Evolutionary conservation across 169 alveolate genomes (phyloP).

Genomic region (Perkinsus olseni): DNA sequence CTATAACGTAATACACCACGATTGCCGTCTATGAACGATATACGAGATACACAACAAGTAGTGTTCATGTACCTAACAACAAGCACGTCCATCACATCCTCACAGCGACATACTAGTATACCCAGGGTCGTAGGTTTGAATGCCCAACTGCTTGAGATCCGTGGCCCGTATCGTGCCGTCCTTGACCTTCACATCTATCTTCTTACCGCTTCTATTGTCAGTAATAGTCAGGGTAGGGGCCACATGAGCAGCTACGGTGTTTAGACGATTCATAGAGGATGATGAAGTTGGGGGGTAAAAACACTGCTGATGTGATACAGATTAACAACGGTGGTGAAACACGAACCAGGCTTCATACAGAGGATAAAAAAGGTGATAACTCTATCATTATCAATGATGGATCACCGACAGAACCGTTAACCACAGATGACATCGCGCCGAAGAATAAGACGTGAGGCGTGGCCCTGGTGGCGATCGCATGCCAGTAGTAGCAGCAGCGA

Average conservation of each 20-base stretch:
- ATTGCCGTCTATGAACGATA: constrained; percentile 71
- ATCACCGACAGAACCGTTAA: too few relatives aligned
- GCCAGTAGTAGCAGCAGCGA: too few relatives aligned
- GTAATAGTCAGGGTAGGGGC: constrained; percentile 13
- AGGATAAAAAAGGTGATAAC: neutral
- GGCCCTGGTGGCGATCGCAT: too few relatives aligned
- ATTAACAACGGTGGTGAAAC: neutral
- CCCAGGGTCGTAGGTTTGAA: constrained; percentile 69
- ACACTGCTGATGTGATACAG: neutral
- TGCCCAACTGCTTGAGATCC: constrained; percentile 50
- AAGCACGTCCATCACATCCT: neutral
- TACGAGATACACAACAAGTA: constrained; percentile 56
- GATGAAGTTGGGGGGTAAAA: neutral
- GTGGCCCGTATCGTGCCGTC: constrained; percentile 51
- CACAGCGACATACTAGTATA: neutral
- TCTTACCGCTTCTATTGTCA: constrained; percentile 22
- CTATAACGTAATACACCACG: constrained; percentile 65
- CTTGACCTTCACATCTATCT: neutral
- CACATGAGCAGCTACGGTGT: neutral
- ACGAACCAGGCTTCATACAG: neutral
- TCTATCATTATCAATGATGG: too few relatives aligned
- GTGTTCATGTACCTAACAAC: constrained; percentile 52
- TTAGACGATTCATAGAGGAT: neutral
- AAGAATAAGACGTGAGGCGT: too few relatives aligned
- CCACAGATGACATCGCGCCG: too few relatives aligned